Evolutionary conservation across 352 stramenopile species (phyloP), one percentile per base, ranked within the genome.

Genomic region (Pythium brachiatum): DNA sequence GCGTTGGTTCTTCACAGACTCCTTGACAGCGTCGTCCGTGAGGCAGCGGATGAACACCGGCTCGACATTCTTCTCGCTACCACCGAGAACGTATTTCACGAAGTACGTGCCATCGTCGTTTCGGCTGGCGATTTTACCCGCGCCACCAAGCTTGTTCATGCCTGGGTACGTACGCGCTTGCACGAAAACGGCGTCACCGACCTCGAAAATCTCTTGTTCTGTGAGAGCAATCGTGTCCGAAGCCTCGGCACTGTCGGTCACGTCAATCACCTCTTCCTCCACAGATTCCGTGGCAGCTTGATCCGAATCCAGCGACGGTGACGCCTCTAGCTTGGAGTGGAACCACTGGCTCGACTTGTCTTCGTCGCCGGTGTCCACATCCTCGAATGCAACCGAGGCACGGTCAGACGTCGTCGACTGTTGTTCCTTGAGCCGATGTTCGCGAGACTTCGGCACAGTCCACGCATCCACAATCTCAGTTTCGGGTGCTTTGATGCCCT

Each of bases 31-130:
- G 39, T 83, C 73, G 26, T 95, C 86, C 1, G 84, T 94, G 32
- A 90, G 66, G 6, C 76, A 69, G 36, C 71, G 77, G 3, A 95
- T 79, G 59, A 88, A 94, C 39, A 75, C 68, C 0, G 74, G 64
- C 16, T 66, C 70, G 2, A 95, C 77, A 29, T 64, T 65, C 65
- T 92, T 93, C 65, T 95, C 86, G 18, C 70, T 76, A 0, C 86
- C 84, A 18, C 86, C 86, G 12, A 95, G 70, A 43, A 95, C 62
- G 63, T 93, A 95, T 72, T 95, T 95, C 59, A 95, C 73, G 54
- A 88, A 76, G 70, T 92, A 93, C 16, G 80, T 81, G 48, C 74
- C 79, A 44, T 93, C 84, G 9, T 80, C 78, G 57, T 91, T 88
- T 29, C 66, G 62, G 8, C 69, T 55, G 39, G 69, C 53, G 15